These are phyloP conservation scores for Eucommia ulmoides DNA, from an alignment of 257 asterid species.

Conservation along the genomic window DNA sequence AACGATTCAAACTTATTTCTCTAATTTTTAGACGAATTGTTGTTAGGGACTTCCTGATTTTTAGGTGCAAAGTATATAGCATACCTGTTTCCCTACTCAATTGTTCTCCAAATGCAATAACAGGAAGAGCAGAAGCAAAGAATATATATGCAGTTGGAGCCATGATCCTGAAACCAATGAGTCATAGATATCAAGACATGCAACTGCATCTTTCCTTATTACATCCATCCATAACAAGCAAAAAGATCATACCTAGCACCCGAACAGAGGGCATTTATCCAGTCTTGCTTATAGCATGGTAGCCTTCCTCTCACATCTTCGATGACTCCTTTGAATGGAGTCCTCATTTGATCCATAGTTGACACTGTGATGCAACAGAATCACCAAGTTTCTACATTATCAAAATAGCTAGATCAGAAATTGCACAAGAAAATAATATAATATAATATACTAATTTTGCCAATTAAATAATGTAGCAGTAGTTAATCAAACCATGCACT, in stretches of 20 bases:
- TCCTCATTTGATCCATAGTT: neutral
- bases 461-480: neutral
- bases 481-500: neutral
- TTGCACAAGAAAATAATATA: neutral
- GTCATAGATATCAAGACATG: neutral
- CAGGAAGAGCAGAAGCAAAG: constrained; percentile 95
- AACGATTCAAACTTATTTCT: too few species aligned
- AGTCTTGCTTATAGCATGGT: neutral
- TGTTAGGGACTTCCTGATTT: too few species aligned
- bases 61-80: too few species aligned
- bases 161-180: constrained; percentile 46
- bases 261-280: neutral
- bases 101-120: constrained; percentile 87
- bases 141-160: constrained; percentile 86
- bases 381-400: neutral
- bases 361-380: neutral
- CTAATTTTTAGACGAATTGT: too few species aligned
- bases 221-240: neutral
- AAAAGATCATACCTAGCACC: neutral
- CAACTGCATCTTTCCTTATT: neutral
- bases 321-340: constrained; percentile 2
- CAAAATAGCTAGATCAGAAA: neutral
- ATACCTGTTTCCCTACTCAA: constrained; percentile 84
- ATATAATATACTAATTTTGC: neutral
- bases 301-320: neutral